Base-by-base conservation (phyloP, 129 eudicot genomes). In the Flaveria trinervia region DNA sequence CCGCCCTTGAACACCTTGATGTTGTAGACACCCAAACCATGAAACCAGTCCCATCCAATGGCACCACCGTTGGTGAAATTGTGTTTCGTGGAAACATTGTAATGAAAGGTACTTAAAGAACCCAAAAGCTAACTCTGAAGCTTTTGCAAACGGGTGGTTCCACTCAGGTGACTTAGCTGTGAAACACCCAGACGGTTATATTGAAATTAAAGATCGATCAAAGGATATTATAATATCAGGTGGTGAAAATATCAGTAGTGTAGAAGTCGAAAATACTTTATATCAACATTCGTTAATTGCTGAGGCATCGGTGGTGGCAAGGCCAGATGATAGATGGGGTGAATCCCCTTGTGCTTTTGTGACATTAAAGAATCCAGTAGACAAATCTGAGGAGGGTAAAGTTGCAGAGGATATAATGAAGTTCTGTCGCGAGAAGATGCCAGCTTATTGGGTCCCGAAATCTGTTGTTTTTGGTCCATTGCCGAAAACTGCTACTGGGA, bases 401-500 rank as follows among this genome's bases (percentile, higher is more conserved):
- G 36, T 85, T 52, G 88, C 79, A 0, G 96, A 90, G n/a, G 96
- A 90, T 57, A 89, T 93, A 59, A 90, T 88, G 88, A 90, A 81
- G 76, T 90, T 86, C 67, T 82, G 89, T 55, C 81, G 89, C 48
- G 55, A 78, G 14, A 88, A 85, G 77, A 78, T 93, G 92, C 96
- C 98, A 12, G 83, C 80, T 1, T 90, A 86, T 52, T 86, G 92
- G 98, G 95, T 85, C 44, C 98, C 98, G 10, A 90, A 82, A 51
- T 90, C 95, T 2, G 87, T 90, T 4, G 85, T 93, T 3, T 90
- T 93, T 57, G 98, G 95, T 2, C 84, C 82, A 13, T 79, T 93
- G 84, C 98, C 97, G 3, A 93, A 93, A 82, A 93, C 98, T 0
- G 95, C 98, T 5, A 93, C 98, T 0, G 98, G 98, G 13, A 93